Evolutionary conservation across 192 early-diverging fungal genomes (phyloP).

Genomic region (Pilobolus umbonatus): DNA sequence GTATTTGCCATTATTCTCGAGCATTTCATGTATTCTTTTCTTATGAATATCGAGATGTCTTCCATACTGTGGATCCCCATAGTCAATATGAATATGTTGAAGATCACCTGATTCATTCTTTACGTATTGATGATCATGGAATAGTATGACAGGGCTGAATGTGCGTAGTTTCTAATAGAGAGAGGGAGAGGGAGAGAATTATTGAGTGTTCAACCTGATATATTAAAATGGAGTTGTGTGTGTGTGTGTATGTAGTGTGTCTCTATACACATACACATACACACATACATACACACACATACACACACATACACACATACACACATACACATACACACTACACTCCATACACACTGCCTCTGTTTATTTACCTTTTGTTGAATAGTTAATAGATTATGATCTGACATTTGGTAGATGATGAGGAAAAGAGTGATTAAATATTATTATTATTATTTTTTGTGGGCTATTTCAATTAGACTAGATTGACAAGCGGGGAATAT

Average conservation of each 20-base stretch:
- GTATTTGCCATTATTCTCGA: conserved; percentile 27
- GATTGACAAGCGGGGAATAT: neutral
- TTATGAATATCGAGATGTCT: conserved; percentile 24
- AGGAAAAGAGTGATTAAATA: neutral
- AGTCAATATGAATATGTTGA: conserved; percentile 29
- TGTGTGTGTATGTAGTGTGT: neutral
- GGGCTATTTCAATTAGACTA: neutral
- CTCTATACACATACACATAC: neutral
- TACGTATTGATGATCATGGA: conserved; percentile 32
- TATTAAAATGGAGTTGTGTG: neutral
- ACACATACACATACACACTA: no score
- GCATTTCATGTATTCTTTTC: conserved; percentile 30
- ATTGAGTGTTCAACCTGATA: neutral
- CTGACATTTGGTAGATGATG: neutral
- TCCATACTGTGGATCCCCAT: conserved; percentile 25
- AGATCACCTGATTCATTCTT: conserved; percentile 19
- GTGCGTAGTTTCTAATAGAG: conserved; percentile 24
- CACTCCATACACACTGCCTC: no score
- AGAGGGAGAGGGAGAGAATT: no score
- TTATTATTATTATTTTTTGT: neutral
- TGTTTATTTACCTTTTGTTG: conserved; percentile 4
- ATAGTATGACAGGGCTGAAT: conserved; percentile 36
- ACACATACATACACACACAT: no score
- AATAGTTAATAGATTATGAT: neutral
- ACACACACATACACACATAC: no score